Conservation (phyloP, 495 filamentous ascomycete species). For the Penicillium desertorum region DNA sequence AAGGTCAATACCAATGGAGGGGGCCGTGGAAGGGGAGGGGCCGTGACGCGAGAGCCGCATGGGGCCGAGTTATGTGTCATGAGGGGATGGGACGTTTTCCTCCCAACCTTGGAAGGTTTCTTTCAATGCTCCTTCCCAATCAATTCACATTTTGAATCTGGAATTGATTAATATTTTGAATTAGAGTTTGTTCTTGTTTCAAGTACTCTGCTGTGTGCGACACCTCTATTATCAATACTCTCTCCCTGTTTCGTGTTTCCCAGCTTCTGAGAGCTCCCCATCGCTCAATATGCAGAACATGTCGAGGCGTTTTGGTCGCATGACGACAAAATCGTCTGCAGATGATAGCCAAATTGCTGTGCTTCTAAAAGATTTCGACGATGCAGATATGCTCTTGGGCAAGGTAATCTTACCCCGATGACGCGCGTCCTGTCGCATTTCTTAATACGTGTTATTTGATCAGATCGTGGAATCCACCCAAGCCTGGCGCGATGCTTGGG, state of each 20-base stretch:
- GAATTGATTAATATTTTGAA: neutral
- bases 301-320: slow-evolving; percentile 70
- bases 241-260: slow-evolving; percentile 4
- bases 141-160: slow-evolving; percentile 9
- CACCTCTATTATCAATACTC: slow-evolving; percentile 1
- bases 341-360: slow-evolving; percentile 77
- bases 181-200: slow-evolving; percentile 5
- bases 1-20: neutral
- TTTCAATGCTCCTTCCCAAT: slow-evolving; percentile 8
- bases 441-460: slow-evolving; percentile 13
- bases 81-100: slow-evolving; percentile 1
- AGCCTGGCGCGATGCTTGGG: slow-evolving; percentile 85
- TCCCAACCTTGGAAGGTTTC: neutral
- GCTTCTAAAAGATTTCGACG: slow-evolving; percentile 78
- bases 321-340: slow-evolving; percentile 63
- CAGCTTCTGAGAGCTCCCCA: slow-evolving; percentile 1
- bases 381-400: slow-evolving; percentile 74
- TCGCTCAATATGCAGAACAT: slow-evolving; percentile 70
- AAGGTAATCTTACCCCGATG: slow-evolving; percentile 47
- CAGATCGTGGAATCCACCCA: slow-evolving; percentile 81
- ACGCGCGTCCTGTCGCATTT: slow-evolving; percentile 9
- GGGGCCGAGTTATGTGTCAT: slow-evolving; percentile 9
- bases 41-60: slow-evolving; percentile 26
- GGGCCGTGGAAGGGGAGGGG: neutral
- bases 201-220: neutral